phyloP scores from a whole-genome alignment of 2,329 filamentous ascomycete species.

The Dothideomycetes sp. region DNA sequence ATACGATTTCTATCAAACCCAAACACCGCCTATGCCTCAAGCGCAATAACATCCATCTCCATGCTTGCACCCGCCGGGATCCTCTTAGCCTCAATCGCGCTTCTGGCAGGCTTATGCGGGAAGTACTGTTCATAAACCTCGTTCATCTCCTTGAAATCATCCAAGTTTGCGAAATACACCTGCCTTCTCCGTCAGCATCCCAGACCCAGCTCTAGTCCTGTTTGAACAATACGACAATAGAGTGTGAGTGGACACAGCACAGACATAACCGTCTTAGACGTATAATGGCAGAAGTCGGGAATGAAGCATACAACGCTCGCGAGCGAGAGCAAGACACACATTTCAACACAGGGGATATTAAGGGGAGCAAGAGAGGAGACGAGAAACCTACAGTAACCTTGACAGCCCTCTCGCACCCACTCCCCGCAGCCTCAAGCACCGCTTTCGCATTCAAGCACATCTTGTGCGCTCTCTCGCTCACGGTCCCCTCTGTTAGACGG shows the following conservation, averaged over 20 bases:
- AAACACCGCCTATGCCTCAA: too few relatives aligned
- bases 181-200: too few relatives aligned
- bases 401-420: slow-evolving; percentile 1
- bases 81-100: neutral
- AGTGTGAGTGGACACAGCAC: too few relatives aligned
- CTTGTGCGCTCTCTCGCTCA: slow-evolving; percentile 1
- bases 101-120: slow-evolving; percentile 4
- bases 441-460: slow-evolving; percentile 2
- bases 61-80: slow-evolving; percentile 2
- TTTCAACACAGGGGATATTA: too few relatives aligned
- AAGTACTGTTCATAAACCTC: slow-evolving; percentile 2
- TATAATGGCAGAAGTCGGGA: too few relatives aligned
- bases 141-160: slow-evolving; percentile 2
- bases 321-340: too few relatives aligned
- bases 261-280: too few relatives aligned
- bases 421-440: slow-evolving; percentile 1
- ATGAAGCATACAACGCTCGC: too few relatives aligned
- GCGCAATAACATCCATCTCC: slow-evolving; percentile 5
- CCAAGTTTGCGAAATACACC: slow-evolving; percentile 3
- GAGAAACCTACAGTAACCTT: slow-evolving; percentile 5
- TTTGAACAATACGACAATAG: too few relatives aligned
- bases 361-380: too few relatives aligned
- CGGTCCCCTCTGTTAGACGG: neutral
- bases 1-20: too few relatives aligned
- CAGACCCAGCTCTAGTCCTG: too few relatives aligned